phyloP scores from a whole-genome alignment of 305 asterid species.

The Fraxinus albicans region DNA sequence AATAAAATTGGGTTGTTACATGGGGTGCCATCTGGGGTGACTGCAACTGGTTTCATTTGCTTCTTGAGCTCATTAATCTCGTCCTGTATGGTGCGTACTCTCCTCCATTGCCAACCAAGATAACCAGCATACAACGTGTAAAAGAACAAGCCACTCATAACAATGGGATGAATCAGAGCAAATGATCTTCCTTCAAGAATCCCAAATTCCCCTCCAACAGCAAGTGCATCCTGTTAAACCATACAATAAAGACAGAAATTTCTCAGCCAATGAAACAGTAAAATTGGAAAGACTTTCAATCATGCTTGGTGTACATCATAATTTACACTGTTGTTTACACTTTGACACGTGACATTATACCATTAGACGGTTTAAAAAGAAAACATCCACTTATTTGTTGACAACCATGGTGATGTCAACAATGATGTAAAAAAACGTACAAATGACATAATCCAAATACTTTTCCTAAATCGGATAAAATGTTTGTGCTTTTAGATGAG shows the following conservation, averaged over 20 bases:
- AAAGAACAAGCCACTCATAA: constrained; percentile 62
- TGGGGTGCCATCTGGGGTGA: constrained; percentile 55
- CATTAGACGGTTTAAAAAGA: too few relatives aligned
- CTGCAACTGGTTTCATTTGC: constrained; percentile 66
- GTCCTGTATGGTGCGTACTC: constrained; percentile 69
- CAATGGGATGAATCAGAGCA: constrained; percentile 77
- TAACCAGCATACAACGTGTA: constrained; percentile 84
- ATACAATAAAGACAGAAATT: not conserved
- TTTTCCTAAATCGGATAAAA: too few relatives aligned
- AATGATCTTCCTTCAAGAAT: constrained; percentile 78
- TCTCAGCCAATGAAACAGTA: not conserved
- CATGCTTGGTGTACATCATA: too few relatives aligned
- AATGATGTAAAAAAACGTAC: too few relatives aligned
- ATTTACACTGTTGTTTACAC: too few relatives aligned
- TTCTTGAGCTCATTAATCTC: constrained; percentile 80
- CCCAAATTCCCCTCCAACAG: constrained; percentile 79
- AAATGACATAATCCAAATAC: too few relatives aligned
- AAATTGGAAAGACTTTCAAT: too few relatives aligned
- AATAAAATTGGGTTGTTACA: too few relatives aligned
- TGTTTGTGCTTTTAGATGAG: not conserved
- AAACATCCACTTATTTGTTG: too few relatives aligned
- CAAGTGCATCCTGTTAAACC: constrained; percentile 62
- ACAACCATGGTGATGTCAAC: too few relatives aligned
- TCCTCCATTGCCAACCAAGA: constrained; percentile 97
- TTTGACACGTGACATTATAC: too few relatives aligned